These are phyloP conservation scores for Chenopodium formosanum DNA, from an alignment of 148 eudicot species.

Conservation along the genomic window DNA sequence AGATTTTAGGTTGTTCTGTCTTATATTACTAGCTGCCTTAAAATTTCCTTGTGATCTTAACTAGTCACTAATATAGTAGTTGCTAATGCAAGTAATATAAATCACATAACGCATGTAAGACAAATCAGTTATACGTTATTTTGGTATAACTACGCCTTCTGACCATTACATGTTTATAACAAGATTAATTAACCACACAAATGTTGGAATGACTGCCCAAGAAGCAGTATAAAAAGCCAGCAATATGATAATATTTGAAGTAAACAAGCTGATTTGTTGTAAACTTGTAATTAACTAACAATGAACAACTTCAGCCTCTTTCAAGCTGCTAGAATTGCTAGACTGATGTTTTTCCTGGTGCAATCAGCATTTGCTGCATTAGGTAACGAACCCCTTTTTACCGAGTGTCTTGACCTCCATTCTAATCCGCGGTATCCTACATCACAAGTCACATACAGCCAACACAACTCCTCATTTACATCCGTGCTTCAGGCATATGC, in stretches of 20 bases:
- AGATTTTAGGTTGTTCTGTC: conserved; percentile 5
- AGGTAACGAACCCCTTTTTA: not conserved
- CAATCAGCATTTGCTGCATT: not conserved
- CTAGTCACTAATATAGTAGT: not conserved
- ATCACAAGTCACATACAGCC: conserved; percentile 18
- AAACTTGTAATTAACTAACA: not conserved
- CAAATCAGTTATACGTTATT: not conserved
- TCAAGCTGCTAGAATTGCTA: not conserved
- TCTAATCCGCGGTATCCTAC: conserved; percentile 10
- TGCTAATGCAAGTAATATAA: not conserved
- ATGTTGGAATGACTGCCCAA: not conserved
- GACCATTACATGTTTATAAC: no score
- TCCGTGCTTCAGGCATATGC: conserved; percentile 9
- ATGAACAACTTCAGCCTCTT: conserved; percentile 6
- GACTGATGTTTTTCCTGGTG: not conserved
- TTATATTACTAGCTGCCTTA: not conserved
- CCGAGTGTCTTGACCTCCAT: conserved; percentile 15
- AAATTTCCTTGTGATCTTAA: not conserved
- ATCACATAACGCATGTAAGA: not conserved
- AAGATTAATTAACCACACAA: not conserved
- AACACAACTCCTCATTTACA: conserved; percentile 18
- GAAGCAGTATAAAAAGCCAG: not conserved
- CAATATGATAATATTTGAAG: not conserved
- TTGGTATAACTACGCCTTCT: not conserved
- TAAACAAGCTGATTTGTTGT: not conserved